Percentiles rank a stretch among this genome's conserved stretches.
Conservation (phyloP, 306 rosid species). For the Casuarina glauca region DNA sequence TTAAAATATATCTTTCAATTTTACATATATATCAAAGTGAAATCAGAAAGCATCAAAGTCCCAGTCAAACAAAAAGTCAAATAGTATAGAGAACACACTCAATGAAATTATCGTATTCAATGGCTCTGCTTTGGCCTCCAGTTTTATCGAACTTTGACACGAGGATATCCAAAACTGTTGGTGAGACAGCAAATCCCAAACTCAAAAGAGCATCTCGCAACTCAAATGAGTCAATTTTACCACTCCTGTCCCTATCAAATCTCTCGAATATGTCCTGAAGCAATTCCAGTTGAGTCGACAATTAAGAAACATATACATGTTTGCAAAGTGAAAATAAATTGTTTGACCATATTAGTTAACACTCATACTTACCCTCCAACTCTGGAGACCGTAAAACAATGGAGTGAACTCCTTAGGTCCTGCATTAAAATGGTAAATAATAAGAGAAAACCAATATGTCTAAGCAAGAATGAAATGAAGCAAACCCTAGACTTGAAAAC, state of each 20-base stretch:
- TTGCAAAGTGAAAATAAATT: neutral
- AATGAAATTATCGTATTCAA: slow-evolving; percentile 94
- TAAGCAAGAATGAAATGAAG: neutral
- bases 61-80: slow-evolving; percentile 2
- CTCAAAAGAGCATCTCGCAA: slow-evolving; percentile 85
- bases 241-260: slow-evolving; percentile 89
- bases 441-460: neutral
- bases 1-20: neutral
- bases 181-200: slow-evolving; percentile 83
- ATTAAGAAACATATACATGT: neutral
- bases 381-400: slow-evolving; percentile 86
- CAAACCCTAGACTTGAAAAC: neutral
- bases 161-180: slow-evolving; percentile 74
- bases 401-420: slow-evolving; percentile 94
- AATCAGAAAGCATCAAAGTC: neutral
- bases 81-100: slow-evolving; percentile 48
- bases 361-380: slow-evolving; percentile 72
- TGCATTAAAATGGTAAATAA: slow-evolving; percentile 28
- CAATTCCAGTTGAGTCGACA: slow-evolving; percentile 9
- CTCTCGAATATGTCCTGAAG: slow-evolving; percentile 76
- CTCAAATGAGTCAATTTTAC: slow-evolving; percentile 72
- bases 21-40: neutral
- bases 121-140: slow-evolving; percentile 74
- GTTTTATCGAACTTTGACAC: slow-evolving; percentile 95
- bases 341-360: neutral